These are phyloP conservation scores for Metschnikowia amazonensis DNA, from an alignment of 805 yeast genomes.

Conservation along the genomic window DNA sequence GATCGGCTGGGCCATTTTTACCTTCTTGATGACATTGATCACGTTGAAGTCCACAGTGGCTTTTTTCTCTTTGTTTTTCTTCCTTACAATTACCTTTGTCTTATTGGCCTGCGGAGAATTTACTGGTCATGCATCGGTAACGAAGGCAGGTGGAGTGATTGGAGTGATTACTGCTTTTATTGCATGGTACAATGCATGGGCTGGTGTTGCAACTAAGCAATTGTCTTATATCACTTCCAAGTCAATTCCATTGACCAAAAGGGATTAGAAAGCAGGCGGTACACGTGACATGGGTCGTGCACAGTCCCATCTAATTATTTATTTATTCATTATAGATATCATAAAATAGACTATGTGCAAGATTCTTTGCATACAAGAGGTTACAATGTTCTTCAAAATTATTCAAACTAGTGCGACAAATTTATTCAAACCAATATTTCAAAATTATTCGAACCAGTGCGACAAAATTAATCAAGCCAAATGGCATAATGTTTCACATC, in stretches of 20 bases:
- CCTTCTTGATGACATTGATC: constrained; percentile 53
- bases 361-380: too few relatives aligned
- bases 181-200: constrained; percentile 19
- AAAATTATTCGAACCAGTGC: too few relatives aligned
- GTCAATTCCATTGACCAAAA: constrained; percentile 2
- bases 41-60: constrained; percentile 50
- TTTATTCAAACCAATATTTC: too few relatives aligned
- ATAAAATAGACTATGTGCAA: background rate
- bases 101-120: constrained; percentile 49
- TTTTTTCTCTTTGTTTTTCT: constrained; percentile 48
- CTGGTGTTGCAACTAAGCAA: constrained; percentile 17
- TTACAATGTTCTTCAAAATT: too few relatives aligned
- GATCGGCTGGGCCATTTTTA: constrained; percentile 62
- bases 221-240: constrained; percentile 14
- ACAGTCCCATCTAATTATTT: background rate
- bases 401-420: too few relatives aligned
- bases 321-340: background rate
- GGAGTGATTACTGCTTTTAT: constrained; percentile 15
- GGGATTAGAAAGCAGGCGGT: background rate
- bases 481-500: too few relatives aligned
- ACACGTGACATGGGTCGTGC: too few relatives aligned
- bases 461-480: too few relatives aligned
- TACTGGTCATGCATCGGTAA: constrained; percentile 24
- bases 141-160: constrained; percentile 18
- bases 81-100: constrained; percentile 53